phyloP scores from a whole-genome alignment of 441 rosid genomes.

The Lepidium campestre region DNA sequence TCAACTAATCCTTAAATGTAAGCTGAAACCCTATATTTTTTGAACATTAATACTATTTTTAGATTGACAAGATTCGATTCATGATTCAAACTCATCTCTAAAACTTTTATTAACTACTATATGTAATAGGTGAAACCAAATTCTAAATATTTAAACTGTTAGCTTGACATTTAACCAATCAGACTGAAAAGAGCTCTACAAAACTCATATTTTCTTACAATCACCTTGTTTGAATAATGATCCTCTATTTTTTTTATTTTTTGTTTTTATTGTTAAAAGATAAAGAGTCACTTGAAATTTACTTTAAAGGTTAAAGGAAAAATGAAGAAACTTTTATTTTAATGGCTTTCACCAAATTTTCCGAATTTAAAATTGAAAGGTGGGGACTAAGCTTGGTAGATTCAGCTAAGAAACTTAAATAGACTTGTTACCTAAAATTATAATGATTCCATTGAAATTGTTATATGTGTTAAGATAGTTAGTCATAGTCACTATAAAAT shows the following conservation, averaged over 20 bases:
- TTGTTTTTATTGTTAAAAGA: not conserved
- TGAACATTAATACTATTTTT: too few relatives aligned
- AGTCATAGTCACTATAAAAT: not conserved
- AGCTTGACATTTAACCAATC: too few relatives aligned
- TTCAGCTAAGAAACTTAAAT: constrained; percentile 12
- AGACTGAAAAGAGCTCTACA: too few relatives aligned
- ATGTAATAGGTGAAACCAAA: too few relatives aligned
- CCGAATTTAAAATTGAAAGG: constrained; percentile 13
- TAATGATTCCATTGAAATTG: not conserved
- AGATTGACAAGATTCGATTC: too few relatives aligned
- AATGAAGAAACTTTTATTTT: constrained; percentile 1
- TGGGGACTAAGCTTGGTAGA: constrained; percentile 12
- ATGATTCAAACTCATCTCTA: too few relatives aligned
- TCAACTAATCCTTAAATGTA: not conserved
- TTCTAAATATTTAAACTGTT: too few relatives aligned
- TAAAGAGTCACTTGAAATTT: not conserved
- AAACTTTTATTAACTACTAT: too few relatives aligned
- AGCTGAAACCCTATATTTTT: too few relatives aligned
- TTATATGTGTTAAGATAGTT: not conserved
- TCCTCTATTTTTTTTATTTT: not conserved
- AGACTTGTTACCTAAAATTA: constrained; percentile 24
- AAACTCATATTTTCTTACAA: too few relatives aligned
- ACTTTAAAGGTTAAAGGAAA: constrained; percentile 8
- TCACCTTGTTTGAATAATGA: too few relatives aligned
- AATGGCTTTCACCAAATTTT: constrained; percentile 10